Percentiles rank a stretch among this genome's conserved stretches.
Conservation (phyloP, 2,329 filamentous ascomycete species). For the Aspergillus sclerotialis region DNA sequence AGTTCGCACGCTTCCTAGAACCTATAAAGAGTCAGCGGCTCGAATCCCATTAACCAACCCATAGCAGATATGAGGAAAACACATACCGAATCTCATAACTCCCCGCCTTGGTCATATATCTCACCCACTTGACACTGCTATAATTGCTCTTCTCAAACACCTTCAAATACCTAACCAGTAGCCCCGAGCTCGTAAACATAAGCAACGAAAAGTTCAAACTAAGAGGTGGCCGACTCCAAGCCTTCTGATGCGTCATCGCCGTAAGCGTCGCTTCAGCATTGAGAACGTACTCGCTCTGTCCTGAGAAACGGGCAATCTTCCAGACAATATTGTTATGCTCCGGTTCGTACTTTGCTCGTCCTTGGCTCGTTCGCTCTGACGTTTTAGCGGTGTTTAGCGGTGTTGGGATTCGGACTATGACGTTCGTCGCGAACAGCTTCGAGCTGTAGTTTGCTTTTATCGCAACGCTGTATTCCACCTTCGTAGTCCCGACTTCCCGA, state of each 20-base stretch:
- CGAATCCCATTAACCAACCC: background rate
- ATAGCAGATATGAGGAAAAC: background rate
- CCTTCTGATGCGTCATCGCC: constrained; percentile 96
- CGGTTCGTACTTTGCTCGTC: constrained; percentile 97
- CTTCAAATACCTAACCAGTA: constrained; percentile 91
- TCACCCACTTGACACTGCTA: constrained; percentile 96
- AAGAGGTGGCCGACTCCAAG: constrained; percentile 88
- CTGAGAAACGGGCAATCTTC: constrained; percentile 98
- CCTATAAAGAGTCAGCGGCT: background rate
- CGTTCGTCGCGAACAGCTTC: constrained; percentile 96
- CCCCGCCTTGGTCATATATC: constrained; percentile 96
- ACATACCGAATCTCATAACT: constrained; percentile 89
- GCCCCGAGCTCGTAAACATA: constrained; percentile 95
- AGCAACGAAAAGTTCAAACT: constrained; percentile 87
- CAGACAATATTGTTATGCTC: constrained; percentile 97
- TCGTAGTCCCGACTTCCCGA: constrained; percentile 92
- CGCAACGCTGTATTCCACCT: constrained; percentile 97
- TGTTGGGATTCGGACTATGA: constrained; percentile 87
- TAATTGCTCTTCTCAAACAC: constrained; percentile 99
- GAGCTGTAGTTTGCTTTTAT: constrained; percentile 94
- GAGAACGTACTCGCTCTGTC: constrained; percentile 93
- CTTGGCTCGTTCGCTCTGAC: constrained; percentile 85
- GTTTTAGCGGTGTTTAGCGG: constrained; percentile 94
- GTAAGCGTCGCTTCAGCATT: constrained; percentile 89
- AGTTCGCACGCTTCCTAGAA: too few species aligned